Conservation (phyloP, 2,329 filamentous ascomycete genomes). For the Hypoxylon sp. region DNA sequence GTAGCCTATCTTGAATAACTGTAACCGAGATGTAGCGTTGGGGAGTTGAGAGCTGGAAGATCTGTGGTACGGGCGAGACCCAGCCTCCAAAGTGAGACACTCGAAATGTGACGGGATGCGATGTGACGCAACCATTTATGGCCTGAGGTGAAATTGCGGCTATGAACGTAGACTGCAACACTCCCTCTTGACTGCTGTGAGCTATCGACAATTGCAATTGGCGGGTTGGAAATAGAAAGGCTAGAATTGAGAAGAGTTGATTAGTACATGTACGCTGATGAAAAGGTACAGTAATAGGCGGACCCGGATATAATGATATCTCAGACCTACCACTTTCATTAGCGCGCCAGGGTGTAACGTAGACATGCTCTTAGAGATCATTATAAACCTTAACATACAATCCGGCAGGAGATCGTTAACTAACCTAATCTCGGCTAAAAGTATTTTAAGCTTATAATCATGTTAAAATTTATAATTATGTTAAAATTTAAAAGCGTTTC, state of each 20-base stretch:
- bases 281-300: conserved; percentile 1
- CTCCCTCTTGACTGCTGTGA: conserved; percentile 3
- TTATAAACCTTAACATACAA: no score
- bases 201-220: conserved; percentile 2
- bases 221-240: conserved; percentile 13
- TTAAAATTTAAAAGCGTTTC: no score
- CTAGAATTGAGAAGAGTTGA: conserved; percentile 20
- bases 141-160: conserved; percentile 31
- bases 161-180: conserved; percentile 21
- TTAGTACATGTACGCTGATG: neutral
- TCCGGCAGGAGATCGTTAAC: no score
- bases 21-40: conserved; percentile 16
- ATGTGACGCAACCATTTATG: conserved; percentile 34
- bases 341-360: no score
- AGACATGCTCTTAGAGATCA: no score
- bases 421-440: no score
- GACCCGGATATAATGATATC: conserved; percentile 1
- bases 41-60: conserved; percentile 14
- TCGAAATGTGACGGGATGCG: conserved; percentile 38
- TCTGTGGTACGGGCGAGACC: conserved; percentile 36
- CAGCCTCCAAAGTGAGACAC: conserved; percentile 34
- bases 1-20: conserved; percentile 18
- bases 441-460: no score
- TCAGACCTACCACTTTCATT: neutral
- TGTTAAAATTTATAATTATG: no score